A percentile compares a stretch with the other conserved stretches of the same genome.
Conservation (phyloP, 371 early-diverging fungal genomes). For the Mucor velutinosus region DNA sequence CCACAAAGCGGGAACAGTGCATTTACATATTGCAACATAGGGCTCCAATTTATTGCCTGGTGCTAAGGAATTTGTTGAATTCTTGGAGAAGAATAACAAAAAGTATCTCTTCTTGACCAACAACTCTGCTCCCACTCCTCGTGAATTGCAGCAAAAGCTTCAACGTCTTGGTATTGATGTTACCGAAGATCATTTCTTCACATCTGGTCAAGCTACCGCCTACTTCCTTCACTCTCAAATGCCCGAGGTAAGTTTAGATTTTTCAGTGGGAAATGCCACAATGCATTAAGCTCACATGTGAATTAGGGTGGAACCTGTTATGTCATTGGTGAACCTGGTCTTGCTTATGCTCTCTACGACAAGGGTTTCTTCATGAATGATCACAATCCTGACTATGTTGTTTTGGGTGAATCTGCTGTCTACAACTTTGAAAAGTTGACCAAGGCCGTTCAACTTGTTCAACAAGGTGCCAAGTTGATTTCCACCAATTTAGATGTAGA, state of each 20-base stretch:
- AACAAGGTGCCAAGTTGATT: constrained; percentile 62
- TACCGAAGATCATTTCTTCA: constrained; percentile 65
- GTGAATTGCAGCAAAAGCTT: constrained; percentile 66
- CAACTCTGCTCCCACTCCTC: constrained; percentile 71
- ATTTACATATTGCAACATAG: constrained; percentile 26
- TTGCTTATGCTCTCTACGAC: constrained; percentile 67
- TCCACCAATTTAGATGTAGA: constrained; percentile 72
- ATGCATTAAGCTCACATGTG: not conserved
- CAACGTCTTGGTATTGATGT: constrained; percentile 64
- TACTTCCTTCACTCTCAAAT: constrained; percentile 64
- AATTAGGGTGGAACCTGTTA: constrained; percentile 57
- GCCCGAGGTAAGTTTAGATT: constrained; percentile 43
- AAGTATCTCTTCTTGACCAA: constrained; percentile 71
- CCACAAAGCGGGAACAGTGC: not conserved
- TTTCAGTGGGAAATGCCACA: not conserved
- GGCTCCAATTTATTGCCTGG: constrained; percentile 59
- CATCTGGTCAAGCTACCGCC: constrained; percentile 68
- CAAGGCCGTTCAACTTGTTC: constrained; percentile 65
- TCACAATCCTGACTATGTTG: constrained; percentile 67
- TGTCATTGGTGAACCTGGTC: constrained; percentile 69
- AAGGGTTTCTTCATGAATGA: constrained; percentile 71
- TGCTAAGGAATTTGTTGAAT: constrained; percentile 70
- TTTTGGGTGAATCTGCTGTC: constrained; percentile 63
- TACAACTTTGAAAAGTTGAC: constrained; percentile 67
- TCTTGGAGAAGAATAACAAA: constrained; percentile 61